A percentile compares a stretch with the other conserved stretches of the same genome.
phyloP scores from a whole-genome alignment of 139 green algal genomes.

The Tetraselmis chui region DNA sequence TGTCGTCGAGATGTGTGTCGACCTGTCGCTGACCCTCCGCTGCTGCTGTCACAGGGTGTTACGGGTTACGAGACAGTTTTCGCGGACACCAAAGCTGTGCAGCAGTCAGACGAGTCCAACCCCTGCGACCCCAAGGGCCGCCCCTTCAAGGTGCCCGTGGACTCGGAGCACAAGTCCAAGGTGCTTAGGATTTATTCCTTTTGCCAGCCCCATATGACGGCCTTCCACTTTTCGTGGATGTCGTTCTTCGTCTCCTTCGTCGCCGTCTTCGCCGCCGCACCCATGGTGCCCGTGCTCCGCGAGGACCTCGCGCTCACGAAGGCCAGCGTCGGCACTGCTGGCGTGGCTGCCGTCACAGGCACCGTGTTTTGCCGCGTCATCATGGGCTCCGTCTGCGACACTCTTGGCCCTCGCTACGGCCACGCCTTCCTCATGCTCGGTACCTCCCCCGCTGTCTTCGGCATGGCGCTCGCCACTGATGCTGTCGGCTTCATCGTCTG shows the following conservation, averaged over 20 bases:
- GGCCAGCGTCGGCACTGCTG: too few species aligned
- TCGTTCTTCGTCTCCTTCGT: too few species aligned
- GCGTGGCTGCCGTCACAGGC: slow-evolving; percentile 61
- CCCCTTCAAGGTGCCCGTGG: slow-evolving; percentile 46
- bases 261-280: too few species aligned
- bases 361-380: slow-evolving; percentile 52
- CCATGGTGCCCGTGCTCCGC: too few species aligned
- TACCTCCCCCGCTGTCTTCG: slow-evolving; percentile 26
- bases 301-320: too few species aligned
- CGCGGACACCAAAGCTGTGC: too few species aligned
- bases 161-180: slow-evolving; percentile 67
- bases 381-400: slow-evolving; percentile 70
- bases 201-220: slow-evolving; percentile 44
- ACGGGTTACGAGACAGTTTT: too few species aligned
- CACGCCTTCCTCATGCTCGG: slow-evolving; percentile 26
- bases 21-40: too few species aligned
- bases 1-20: too few species aligned
- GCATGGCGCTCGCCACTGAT: slow-evolving; percentile 38
- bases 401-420: slow-evolving; percentile 66
- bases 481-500: slow-evolving; percentile 57
- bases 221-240: slow-evolving; percentile 80
- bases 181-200: slow-evolving; percentile 43
- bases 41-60: too few species aligned
- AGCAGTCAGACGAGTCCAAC: too few species aligned
- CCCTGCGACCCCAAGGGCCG: too few species aligned